phyloP scores from a whole-genome alignment of 129 eudicot genomes.

The Lonicera japonica region DNA sequence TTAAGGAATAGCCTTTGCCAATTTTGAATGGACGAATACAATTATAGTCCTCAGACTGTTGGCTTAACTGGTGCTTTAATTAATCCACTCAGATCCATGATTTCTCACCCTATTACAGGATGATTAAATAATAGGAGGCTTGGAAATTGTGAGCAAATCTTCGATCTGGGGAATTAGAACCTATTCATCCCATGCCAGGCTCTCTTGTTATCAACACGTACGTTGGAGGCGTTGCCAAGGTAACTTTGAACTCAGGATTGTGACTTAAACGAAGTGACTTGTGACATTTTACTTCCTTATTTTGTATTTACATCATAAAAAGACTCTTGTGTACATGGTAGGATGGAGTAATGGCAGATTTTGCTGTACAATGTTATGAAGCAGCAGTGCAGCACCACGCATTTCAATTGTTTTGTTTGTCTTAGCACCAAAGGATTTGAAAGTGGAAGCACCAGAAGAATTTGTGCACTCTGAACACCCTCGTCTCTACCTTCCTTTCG shows the following conservation, averaged over 20 bases:
- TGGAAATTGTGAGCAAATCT: slow-evolving; percentile 24
- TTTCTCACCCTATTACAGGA: slow-evolving; percentile 50
- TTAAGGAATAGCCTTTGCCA: slow-evolving; percentile 32
- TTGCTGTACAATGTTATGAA: slow-evolving; percentile 35
- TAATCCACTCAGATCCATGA: slow-evolving; percentile 37
- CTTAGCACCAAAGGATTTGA: slow-evolving; percentile 18
- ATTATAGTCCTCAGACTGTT: slow-evolving; percentile 20
- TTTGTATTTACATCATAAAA: background rate
- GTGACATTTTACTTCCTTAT: background rate
- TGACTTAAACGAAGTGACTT: too few relatives aligned
- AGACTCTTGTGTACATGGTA: background rate
- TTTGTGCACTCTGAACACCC: slow-evolving; percentile 39
- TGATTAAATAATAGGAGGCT: slow-evolving; percentile 40
- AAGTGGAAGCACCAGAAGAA: slow-evolving; percentile 27
- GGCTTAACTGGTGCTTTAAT: slow-evolving; percentile 20
- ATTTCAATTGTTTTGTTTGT: slow-evolving; percentile 11
- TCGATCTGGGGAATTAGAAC: slow-evolving; percentile 17
- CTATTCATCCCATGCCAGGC: slow-evolving; percentile 35
- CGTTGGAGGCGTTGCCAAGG: slow-evolving; percentile 41
- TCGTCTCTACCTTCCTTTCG: slow-evolving; percentile 35
- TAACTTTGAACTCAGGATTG: too few relatives aligned
- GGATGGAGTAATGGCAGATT: slow-evolving; percentile 69
- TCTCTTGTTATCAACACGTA: slow-evolving; percentile 32
- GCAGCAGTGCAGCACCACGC: slow-evolving; percentile 19
- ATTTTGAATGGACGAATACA: slow-evolving; percentile 40